Evolutionary conservation across 1,284 basidiomycete species (phyloP).

Genomic region (Flammula alnicola): DNA sequence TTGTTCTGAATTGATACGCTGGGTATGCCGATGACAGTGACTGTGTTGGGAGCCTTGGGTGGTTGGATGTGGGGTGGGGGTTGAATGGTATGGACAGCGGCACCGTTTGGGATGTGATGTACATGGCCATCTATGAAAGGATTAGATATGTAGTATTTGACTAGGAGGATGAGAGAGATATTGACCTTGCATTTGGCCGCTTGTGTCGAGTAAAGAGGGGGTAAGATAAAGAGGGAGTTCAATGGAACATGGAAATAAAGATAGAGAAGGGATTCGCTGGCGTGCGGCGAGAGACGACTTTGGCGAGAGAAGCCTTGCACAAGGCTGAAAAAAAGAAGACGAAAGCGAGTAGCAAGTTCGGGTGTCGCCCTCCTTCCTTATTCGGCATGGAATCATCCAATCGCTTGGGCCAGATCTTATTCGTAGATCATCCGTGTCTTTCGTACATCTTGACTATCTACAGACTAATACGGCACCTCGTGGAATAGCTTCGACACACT

Average conservation of each 20-base stretch:
- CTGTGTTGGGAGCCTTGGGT: constrained; percentile 34
- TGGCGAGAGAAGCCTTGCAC: constrained; percentile 21
- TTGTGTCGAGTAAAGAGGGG: constrained; percentile 5
- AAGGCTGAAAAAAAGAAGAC: constrained; percentile 31
- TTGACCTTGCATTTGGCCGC: constrained; percentile 27
- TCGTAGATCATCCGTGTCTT: constrained; percentile 13
- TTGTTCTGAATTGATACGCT: constrained; percentile 71
- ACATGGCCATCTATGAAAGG: constrained; percentile 32
- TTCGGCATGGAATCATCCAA: constrained; percentile 22
- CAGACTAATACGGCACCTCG: constrained; percentile 83
- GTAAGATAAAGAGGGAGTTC: constrained; percentile 14
- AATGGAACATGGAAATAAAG: constrained; percentile 30
- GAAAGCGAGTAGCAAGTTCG: constrained; percentile 27
- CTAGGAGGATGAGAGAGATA: constrained; percentile 38
- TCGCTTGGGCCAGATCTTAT: constrained; percentile 31
- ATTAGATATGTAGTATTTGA: constrained; percentile 46
- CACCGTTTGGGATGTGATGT: constrained; percentile 22
- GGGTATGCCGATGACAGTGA: constrained; percentile 71
- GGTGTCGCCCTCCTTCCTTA: constrained; percentile 22
- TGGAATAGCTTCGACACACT: constrained; percentile 84
- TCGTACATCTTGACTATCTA: constrained; percentile 17
- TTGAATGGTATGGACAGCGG: no score
- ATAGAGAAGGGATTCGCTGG: no score
- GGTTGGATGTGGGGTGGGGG: constrained; percentile 25
- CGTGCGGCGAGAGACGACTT: constrained; percentile 12